Base-by-base conservation (phyloP, 345 rosid genomes). In the Litchi chinensis region DNA sequence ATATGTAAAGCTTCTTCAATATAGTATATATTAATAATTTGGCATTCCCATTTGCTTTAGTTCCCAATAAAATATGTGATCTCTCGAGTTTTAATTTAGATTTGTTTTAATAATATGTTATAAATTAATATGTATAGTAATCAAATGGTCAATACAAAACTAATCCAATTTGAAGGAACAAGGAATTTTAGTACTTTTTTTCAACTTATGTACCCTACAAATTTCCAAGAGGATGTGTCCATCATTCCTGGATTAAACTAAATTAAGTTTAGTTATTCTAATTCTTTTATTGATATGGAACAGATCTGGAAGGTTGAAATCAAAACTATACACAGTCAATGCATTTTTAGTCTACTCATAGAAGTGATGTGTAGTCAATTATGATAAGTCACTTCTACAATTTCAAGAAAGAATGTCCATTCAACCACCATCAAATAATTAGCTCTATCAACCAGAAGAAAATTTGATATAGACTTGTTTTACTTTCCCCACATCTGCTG, bases 41-140 rank as follows among this genome's bases (percentile, higher is more conserved):
- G 69, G 44, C 77, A 76, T 81, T 71, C 68, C 59, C 50, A 69
- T 18, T 74, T 19, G 28, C 44, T 75, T 75, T 75, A 65, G 63
- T 11, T 46, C 73, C 73, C 79, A 43, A 76, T 15, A 68, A 24
- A 56, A 56, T 48, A 66, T 32, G 40, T 66, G 32, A 56, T 54
- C 44, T 43, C 48, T 26, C 28, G 28, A 26, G 28, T 26, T 26
- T 26, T 26, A 26, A 26, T 59, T 73, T 72, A 10, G 13, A 41
- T 74, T 41, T 39, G 16, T 18, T 26, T 28, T 28, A 28, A 28
- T 28, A 28, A 28, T 28, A n/a, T n/a, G n/a, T n/a, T 26, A 26
- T 26, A 26, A 0, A 26, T 26, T 0, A 0, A 26, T 26, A 26
- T 26, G 1, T 26, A 19, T 43, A 59, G 39, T 32, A 80, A 21